These are phyloP conservation scores for Gossypium australe DNA, from an alignment of 345 rosid species.

Conservation along the genomic window DNA sequence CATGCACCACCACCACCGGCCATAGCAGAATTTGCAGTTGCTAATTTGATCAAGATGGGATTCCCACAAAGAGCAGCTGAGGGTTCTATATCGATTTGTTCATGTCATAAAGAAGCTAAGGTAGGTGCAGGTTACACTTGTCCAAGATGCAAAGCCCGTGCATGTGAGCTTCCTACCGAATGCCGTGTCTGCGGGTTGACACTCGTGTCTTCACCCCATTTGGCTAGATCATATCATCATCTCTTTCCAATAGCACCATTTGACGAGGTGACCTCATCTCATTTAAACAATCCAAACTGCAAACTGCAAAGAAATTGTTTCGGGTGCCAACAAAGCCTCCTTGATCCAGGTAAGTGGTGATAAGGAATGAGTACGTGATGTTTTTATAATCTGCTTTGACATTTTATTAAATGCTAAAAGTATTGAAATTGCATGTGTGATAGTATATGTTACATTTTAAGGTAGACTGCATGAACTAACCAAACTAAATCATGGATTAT, in stretches of 20 bases:
- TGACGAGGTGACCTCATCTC: constrained; percentile 50
- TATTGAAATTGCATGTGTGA: not conserved
- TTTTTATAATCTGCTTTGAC: not conserved
- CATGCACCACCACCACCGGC: constrained; percentile 99
- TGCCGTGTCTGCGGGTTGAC: constrained; percentile 82
- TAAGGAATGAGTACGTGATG: not conserved
- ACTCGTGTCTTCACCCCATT: constrained; percentile 91
- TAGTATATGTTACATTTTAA: not conserved
- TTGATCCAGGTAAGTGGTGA: constrained; percentile 44
- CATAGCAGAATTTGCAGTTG: constrained; percentile 79
- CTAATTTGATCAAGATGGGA: constrained; percentile 89
- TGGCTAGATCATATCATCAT: constrained; percentile 95
- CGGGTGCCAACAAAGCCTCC: constrained; percentile 78
- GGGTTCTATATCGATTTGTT: constrained; percentile 73
- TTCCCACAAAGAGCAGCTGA: constrained; percentile 88
- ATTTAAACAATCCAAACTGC: constrained; percentile 28
- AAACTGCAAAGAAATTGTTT: constrained; percentile 53
- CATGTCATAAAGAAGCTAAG: constrained; percentile 87
- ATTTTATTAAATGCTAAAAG: not conserved
- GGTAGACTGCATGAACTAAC: not conserved
- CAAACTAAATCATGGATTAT: not conserved
- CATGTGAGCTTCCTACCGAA: constrained; percentile 85
- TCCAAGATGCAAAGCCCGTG: constrained; percentile 91
- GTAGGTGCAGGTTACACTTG: constrained; percentile 78
- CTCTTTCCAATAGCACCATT: constrained; percentile 86